Evolutionary conservation across 2,329 filamentous ascomycete species (phyloP).

Genomic region (Fusarium oxysporum): DNA sequence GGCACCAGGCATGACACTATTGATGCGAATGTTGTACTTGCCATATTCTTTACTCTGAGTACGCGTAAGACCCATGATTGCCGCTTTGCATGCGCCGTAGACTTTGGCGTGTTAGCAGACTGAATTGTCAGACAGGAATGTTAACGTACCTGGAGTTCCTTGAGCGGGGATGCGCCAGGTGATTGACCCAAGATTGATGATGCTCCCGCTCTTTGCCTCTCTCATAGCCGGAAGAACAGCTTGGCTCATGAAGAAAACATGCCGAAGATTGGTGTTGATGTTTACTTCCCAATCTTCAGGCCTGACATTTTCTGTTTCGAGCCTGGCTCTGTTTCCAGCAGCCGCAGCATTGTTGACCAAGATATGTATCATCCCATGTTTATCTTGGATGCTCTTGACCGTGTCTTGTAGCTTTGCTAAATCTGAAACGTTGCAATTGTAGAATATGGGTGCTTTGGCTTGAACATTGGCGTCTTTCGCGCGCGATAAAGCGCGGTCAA

Average conservation of each 20-base stretch:
- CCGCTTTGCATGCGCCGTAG: slow-evolving; percentile 66
- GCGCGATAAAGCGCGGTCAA: slow-evolving; percentile 38
- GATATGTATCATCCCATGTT: slow-evolving; percentile 70
- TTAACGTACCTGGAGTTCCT: slow-evolving; percentile 49
- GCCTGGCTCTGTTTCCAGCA: slow-evolving; percentile 38
- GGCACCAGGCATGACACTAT: slow-evolving; percentile 62
- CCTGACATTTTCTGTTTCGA: slow-evolving; percentile 52
- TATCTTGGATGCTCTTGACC: slow-evolving; percentile 48
- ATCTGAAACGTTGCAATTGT: slow-evolving; percentile 57
- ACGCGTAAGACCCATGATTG: slow-evolving; percentile 66
- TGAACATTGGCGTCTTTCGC: slow-evolving; percentile 17
- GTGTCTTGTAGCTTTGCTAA: slow-evolving; percentile 49
- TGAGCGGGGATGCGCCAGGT: slow-evolving; percentile 58
- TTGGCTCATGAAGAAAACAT: slow-evolving; percentile 75
- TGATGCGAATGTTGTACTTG: slow-evolving; percentile 59
- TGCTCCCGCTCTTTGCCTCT: slow-evolving; percentile 55
- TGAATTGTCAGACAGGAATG: rapidly evolving
- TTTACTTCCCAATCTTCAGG: slow-evolving; percentile 56
- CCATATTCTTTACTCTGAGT: slow-evolving; percentile 66
- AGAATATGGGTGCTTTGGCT: slow-evolving; percentile 50
- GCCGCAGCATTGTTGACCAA: slow-evolving; percentile 85
- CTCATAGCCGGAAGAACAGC: slow-evolving; percentile 73
- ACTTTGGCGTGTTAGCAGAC: slow-evolving; percentile 24
- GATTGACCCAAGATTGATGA: slow-evolving; percentile 66
- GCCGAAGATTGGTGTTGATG: slow-evolving; percentile 58